Conservation (phyloP, 2,329 filamentous ascomycete species). For the Clarireedia monteithiana region DNA sequence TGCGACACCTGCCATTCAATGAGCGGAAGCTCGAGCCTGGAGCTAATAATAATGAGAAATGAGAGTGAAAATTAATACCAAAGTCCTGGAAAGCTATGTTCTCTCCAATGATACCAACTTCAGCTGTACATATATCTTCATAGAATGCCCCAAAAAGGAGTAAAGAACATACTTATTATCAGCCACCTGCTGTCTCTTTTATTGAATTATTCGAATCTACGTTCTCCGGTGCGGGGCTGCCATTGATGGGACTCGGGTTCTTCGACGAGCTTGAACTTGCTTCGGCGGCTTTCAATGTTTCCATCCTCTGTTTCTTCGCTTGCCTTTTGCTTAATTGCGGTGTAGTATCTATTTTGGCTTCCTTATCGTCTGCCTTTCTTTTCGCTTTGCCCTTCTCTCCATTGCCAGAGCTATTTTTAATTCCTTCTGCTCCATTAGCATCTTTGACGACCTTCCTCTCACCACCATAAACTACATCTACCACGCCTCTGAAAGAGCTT, state of each 20-base stretch:
- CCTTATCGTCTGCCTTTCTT: slow-evolving; percentile 34
- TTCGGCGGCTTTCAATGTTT: slow-evolving; percentile 32
- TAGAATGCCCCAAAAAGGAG: neutral
- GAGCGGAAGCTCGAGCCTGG: no score
- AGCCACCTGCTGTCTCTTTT: slow-evolving; percentile 19
- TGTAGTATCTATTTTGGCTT: slow-evolving; percentile 13
- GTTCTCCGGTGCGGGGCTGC: neutral
- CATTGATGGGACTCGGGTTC: slow-evolving; percentile 2
- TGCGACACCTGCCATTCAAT: slow-evolving; percentile 4
- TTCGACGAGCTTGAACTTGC: slow-evolving; percentile 7
- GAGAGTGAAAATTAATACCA: slow-evolving; percentile 15
- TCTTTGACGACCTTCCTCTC: slow-evolving; percentile 23
- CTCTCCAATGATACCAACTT: slow-evolving; percentile 5
- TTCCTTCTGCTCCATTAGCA: slow-evolving; percentile 19
- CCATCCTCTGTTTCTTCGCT: slow-evolving; percentile 49
- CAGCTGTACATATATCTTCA: slow-evolving; percentile 23
- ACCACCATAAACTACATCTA: slow-evolving; percentile 60
- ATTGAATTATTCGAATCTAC: slow-evolving; percentile 13
- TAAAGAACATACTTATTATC: slow-evolving; percentile 9
- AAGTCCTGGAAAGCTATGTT: slow-evolving; percentile 1
- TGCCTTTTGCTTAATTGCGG: slow-evolving; percentile 44
- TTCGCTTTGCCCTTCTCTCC: slow-evolving; percentile 34
- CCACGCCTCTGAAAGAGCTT: slow-evolving; percentile 74
- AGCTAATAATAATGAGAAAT: slow-evolving; percentile 4
- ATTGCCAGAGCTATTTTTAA: slow-evolving; percentile 27